Conservation (phyloP, 352 stramenopile species). For the Phytophthora podocarpi region DNA sequence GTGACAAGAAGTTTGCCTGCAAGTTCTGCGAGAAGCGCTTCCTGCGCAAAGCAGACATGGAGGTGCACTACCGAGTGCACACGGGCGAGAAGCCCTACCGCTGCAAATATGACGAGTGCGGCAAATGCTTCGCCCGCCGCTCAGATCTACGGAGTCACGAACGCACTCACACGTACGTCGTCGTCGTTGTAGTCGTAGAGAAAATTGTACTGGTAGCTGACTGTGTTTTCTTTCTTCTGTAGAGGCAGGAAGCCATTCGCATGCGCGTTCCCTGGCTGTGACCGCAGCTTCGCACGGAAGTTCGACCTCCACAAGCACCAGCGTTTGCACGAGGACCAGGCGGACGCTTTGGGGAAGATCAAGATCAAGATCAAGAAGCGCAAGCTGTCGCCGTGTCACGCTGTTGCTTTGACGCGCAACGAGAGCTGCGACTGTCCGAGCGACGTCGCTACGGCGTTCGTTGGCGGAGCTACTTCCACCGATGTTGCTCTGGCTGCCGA, state of each 20-base stretch:
- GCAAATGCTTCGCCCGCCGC: constrained; percentile 68
- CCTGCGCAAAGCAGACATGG: constrained; percentile 76
- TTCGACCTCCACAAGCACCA: constrained; percentile 83
- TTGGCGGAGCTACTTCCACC: constrained; percentile 1
- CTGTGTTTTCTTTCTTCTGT: constrained; percentile 9
- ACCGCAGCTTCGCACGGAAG: constrained; percentile 53
- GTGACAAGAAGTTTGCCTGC: constrained; percentile 66
- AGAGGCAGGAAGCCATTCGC: constrained; percentile 69
- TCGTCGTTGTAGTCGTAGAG: neutral
- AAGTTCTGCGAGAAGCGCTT: constrained; percentile 65
- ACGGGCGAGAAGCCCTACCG: constrained; percentile 79
- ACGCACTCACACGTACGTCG: constrained; percentile 62
- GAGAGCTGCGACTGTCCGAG: constrained; percentile 36
- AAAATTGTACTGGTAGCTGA: constrained; percentile 11
- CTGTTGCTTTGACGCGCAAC: constrained; percentile 1
- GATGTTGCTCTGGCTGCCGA: constrained; percentile 12
- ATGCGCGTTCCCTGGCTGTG: constrained; percentile 57
- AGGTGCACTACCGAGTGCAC: constrained; percentile 76
- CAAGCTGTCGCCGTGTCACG: constrained; percentile 28
- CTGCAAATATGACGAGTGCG: constrained; percentile 58
- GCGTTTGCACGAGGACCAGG: constrained; percentile 49
- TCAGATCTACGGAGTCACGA: constrained; percentile 81
- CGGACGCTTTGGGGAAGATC: constrained; percentile 8
- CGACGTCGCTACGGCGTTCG: constrained; percentile 25
- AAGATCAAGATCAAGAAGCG: constrained; percentile 42